Evolutionary conservation across 2,329 filamentous ascomycete genomes (phyloP).

Genomic region (Aureobasidium subglaciale): DNA sequence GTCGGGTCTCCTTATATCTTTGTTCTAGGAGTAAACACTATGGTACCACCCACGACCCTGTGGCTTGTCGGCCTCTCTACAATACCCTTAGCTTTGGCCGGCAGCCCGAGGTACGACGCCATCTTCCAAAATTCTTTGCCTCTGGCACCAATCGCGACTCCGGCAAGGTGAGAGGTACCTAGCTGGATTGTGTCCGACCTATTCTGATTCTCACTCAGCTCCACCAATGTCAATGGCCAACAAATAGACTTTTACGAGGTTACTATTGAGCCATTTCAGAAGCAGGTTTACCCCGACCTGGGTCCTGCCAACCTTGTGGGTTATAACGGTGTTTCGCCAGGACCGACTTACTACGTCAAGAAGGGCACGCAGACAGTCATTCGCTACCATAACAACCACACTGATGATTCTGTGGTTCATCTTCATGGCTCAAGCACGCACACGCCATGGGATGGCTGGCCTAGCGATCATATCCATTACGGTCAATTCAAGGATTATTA

Average conservation of each 20-base stretch:
- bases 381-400: slow-evolving; percentile 44
- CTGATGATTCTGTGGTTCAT: slow-evolving; percentile 40
- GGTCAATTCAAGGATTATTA: slow-evolving; percentile 57
- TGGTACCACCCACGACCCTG: background rate
- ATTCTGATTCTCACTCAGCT: background rate
- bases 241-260: slow-evolving; percentile 43
- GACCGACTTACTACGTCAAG: slow-evolving; percentile 44
- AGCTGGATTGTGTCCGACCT: background rate
- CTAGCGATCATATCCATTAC: slow-evolving; percentile 43
- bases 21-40: background rate
- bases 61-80: background rate
- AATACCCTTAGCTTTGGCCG: background rate
- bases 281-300: slow-evolving; percentile 34
- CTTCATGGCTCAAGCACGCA: slow-evolving; percentile 45
- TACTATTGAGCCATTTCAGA: slow-evolving; percentile 34
- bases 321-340: slow-evolving; percentile 48
- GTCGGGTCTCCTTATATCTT: background rate
- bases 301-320: slow-evolving; percentile 35
- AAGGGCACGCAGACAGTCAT: slow-evolving; percentile 45
- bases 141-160: slow-evolving; percentile 14
- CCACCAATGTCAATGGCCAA: slow-evolving; percentile 16
- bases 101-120: slow-evolving; percentile 16
- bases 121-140: slow-evolving; percentile 17
- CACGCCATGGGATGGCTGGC: slow-evolving; percentile 48
- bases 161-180: slow-evolving; percentile 8